Conservation (phyloP, 495 filamentous ascomycete species). For the Podospora didyma region DNA sequence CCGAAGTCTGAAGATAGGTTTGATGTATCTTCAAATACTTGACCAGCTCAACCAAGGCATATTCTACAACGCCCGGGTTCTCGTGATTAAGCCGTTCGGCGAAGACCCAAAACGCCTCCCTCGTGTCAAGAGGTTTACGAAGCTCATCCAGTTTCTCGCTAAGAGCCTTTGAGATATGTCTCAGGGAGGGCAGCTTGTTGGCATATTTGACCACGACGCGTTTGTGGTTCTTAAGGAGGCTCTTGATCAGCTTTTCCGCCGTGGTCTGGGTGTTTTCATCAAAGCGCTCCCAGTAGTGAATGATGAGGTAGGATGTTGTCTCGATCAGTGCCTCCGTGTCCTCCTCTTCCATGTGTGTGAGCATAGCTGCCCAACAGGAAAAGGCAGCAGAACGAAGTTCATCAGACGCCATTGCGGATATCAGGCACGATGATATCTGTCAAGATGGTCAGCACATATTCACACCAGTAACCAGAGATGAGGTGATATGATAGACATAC, state of each 20-base stretch:
- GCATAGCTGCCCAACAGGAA: constrained; percentile 75
- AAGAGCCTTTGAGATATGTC: constrained; percentile 61
- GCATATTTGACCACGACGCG: constrained; percentile 59
- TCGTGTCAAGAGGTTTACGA: constrained; percentile 51
- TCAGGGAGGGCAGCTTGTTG: constrained; percentile 72
- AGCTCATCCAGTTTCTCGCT: constrained; percentile 59
- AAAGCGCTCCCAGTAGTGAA: constrained; percentile 72
- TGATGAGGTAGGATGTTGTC: constrained; percentile 81
- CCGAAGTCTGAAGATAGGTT: constrained; percentile 73
- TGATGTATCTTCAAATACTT: constrained; percentile 70
- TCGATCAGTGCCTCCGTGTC: constrained; percentile 77
- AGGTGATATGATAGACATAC: constrained; percentile 37
- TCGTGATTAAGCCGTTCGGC: constrained; percentile 72
- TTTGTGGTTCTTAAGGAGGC: constrained; percentile 59
- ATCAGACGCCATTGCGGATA: constrained; percentile 71
- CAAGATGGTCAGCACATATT: background rate
- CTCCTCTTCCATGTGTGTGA: constrained; percentile 66
- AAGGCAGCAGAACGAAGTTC: constrained; percentile 74
- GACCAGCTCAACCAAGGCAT: constrained; percentile 72
- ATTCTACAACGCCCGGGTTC: constrained; percentile 74
- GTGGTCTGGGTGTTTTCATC: constrained; percentile 52
- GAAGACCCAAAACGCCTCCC: constrained; percentile 60
- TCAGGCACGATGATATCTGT: constrained; percentile 81
- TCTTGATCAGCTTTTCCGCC: constrained; percentile 57
- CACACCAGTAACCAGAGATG: background rate